Base-by-base conservation (phyloP, 2,329 filamentous ascomycete species). In the Exophiala xenobiotica region DNA sequence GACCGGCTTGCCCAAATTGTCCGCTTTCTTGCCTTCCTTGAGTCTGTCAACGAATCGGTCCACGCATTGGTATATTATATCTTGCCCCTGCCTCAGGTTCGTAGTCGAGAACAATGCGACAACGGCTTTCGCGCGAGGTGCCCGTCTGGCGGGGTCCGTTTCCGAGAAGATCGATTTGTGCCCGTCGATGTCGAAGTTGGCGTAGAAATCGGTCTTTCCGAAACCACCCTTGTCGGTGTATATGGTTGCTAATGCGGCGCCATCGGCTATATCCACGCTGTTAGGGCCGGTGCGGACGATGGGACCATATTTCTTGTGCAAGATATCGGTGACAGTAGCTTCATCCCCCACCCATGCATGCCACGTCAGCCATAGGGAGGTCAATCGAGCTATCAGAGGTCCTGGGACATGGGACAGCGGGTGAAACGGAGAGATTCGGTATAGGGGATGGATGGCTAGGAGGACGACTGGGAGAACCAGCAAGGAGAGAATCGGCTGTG, bases 161-260 rank as follows among this genome's bases (percentile, higher is more conserved):
- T 57, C 54, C 4, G 56, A 59, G 48, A 83, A 83, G 27, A 83
- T 76, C 1, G 77, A 78, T 22, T 70, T 64, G 57, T 78, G 75
- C 1, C 76, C 77, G 56, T 81, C 79, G 14, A 81, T 77, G 51
- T 81, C 76, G 58, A 82, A 82, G 56, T 82, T 82, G 0, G 65
- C 63, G 61, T 82, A 82, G 51, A 70, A 75, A 0, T 63, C 58
- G 1, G 76, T 70, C 61, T 83, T 82, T 0, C 65, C 63, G 46
- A 82, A 81, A 1, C 79, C 79, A 3, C 79, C 78, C 29, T 68
- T 73, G 2, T 70, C 66, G 9, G 74, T 62, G 61, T 83, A 82
- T 24, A 82, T 78, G 1, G 74, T 66, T 0, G 70, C 65, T 19
- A 79, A 60, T 1, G 74, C 77, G 12, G 67, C 68, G 7, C 71